Evolutionary conservation across 495 filamentous ascomycete species (phyloP).

Genomic region (Talaromyces nanjingensis): DNA sequence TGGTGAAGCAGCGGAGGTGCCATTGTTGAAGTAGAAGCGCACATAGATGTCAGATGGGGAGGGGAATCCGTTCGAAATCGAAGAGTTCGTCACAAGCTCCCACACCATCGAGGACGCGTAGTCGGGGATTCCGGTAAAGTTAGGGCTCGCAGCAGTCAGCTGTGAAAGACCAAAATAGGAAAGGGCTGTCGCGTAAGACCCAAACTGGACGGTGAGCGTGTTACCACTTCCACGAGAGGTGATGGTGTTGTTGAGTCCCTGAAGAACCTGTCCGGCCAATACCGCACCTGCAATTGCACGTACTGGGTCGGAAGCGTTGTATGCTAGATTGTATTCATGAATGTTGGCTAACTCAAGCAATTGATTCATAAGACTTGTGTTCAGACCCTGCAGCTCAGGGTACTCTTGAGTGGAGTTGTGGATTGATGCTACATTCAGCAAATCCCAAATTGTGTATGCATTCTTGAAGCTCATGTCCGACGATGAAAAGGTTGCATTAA

Average conservation of each 20-base stretch:
- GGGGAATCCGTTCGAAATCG: constrained; percentile 22
- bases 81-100: constrained; percentile 43
- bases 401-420: constrained; percentile 40
- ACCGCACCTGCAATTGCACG: constrained; percentile 42
- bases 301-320: constrained; percentile 37
- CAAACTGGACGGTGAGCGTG: constrained; percentile 37
- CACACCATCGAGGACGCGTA: constrained; percentile 48
- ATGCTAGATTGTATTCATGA: constrained; percentile 46
- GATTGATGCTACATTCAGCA: constrained; percentile 46
- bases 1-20: constrained; percentile 26
- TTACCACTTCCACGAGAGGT: constrained; percentile 17
- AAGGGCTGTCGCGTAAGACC: constrained; percentile 41
- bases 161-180: constrained; percentile 45
- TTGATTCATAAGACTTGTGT: constrained; percentile 26
- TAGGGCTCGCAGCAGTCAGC: constrained; percentile 20
- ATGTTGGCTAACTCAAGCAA: constrained; percentile 38
- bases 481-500: constrained; percentile 49
- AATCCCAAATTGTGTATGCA: constrained; percentile 58
- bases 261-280: constrained; percentile 40
- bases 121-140: constrained; percentile 42
- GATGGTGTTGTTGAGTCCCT: constrained; percentile 38
- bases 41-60: constrained; percentile 27
- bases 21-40: constrained; percentile 47
- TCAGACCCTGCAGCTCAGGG: constrained; percentile 23
- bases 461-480: constrained; percentile 57